Evolutionary conservation across 768 basidiomycete species (phyloP), one percentile per base, ranked within the genome.

Genomic region (Lentinula lateritia): DNA sequence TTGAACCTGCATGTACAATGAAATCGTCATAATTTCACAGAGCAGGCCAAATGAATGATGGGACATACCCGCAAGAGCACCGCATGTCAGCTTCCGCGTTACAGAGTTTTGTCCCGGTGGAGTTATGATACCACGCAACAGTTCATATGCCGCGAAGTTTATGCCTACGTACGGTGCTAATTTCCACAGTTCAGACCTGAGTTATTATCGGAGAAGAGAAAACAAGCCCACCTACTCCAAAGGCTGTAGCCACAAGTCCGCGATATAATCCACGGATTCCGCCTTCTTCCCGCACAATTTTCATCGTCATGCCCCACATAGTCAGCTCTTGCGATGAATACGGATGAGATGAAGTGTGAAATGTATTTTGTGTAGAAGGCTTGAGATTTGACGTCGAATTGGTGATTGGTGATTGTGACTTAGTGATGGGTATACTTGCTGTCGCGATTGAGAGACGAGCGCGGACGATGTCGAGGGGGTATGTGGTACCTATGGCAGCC

Each of bases 131-230:
- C 88, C 86, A 58, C 90, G 82, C 70, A 93, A 70, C 52, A 87
- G 81, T 73, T 98, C 96, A 69, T 98, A 98, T 34, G 93, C 79
- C n/a, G 93, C 91, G 72, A 97, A 97, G 72, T 97, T 97, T 71
- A 95, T 89, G 12, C 93, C 86, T 20, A 90, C 88, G 65, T 90
- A 90, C 3, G 95, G 95, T 15, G 95, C 95, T 43, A 48, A 16
- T 48, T 10, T 48, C 15, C 52, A 10, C 10, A 23, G 12, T 39
- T 5, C 34, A 9, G 13, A 6, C 15, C 8, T 15, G 8, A 12
- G 13, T 32, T 10, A 20, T 16, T 32, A 12, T 9, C 5, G 20
- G 23, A 15, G 35, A 6, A 34, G 34, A 23, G 16, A 20, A 32
- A 35, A 39, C 16, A 53, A 18, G 10, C 34, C 20, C 46, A 48